Evolutionary conservation across 306 rosid genomes (phyloP).

Genomic region (Acacia confusa): DNA sequence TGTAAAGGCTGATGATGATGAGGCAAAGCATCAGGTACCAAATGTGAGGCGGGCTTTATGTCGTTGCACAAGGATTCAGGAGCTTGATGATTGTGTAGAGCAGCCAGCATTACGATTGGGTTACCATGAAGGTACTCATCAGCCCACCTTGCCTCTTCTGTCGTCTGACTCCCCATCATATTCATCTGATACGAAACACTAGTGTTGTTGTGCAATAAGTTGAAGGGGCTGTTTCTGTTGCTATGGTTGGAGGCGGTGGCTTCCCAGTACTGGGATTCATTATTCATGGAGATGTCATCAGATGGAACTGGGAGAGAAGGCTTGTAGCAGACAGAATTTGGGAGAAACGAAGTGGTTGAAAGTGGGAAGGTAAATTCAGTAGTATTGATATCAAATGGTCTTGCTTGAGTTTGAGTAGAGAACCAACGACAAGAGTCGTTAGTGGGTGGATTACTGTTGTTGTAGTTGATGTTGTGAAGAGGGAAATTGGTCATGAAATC

Average conservation of each 20-base stretch:
- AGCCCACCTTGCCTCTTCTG: slow-evolving; percentile 54
- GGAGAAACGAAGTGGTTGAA: slow-evolving; percentile 36
- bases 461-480: slow-evolving; percentile 43
- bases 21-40: slow-evolving; percentile 35
- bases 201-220: too few species aligned
- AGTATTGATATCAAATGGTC: slow-evolving; percentile 41
- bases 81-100: slow-evolving; percentile 45
- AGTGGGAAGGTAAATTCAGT: slow-evolving; percentile 45
- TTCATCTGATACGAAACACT: slow-evolving; percentile 28
- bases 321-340: slow-evolving; percentile 44
- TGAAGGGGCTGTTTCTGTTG: not conserved
- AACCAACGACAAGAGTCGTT: slow-evolving; percentile 43
- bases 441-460: slow-evolving; percentile 16
- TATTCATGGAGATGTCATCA: slow-evolving; percentile 37
- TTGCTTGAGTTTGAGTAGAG: slow-evolving; percentile 31
- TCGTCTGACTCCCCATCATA: slow-evolving; percentile 31
- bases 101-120: slow-evolving; percentile 45
- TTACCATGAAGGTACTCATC: slow-evolving; percentile 55
- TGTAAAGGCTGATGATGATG: slow-evolving; percentile 17
- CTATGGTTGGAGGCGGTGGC: slow-evolving; percentile 39
- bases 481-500: slow-evolving; percentile 51
- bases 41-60: slow-evolving; percentile 43
- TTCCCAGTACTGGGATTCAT: slow-evolving; percentile 51
- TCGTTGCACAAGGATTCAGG: slow-evolving; percentile 44
- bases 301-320: slow-evolving; percentile 40